Evolutionary conservation across 495 filamentous ascomycete genomes (phyloP).

Genomic region (Tricharina praecox): DNA sequence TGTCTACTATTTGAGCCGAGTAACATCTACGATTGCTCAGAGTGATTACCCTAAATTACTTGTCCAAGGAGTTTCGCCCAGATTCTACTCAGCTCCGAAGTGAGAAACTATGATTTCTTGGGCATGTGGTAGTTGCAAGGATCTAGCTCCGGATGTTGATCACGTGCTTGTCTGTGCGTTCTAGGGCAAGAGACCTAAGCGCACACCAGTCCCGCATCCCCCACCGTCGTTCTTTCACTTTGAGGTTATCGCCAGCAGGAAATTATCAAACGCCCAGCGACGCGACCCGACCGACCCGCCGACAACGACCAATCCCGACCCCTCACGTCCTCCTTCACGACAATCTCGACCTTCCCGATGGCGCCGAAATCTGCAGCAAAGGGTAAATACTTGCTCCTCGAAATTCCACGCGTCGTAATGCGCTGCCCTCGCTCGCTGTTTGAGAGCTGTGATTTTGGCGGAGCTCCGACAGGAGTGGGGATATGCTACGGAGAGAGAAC

Average conservation of each 20-base stretch:
- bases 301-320: conserved; percentile 6
- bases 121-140: too few relatives aligned
- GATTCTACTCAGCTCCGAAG: too few relatives aligned
- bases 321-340: conserved; percentile 13
- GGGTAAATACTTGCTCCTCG: conserved; percentile 16
- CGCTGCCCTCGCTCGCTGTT: not conserved
- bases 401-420: not conserved
- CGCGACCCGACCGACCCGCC: conserved; percentile 13
- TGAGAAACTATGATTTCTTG: too few relatives aligned
- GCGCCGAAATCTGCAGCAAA: conserved; percentile 23
- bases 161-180: too few relatives aligned
- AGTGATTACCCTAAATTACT: too few relatives aligned
- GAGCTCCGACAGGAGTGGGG: not conserved
- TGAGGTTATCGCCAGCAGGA: too few relatives aligned
- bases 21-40: too few relatives aligned
- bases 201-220: not conserved
- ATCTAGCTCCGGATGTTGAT: too few relatives aligned
- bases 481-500: conserved; percentile 2
- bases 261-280: conserved; percentile 6
- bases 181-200: not conserved
- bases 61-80: too few relatives aligned
- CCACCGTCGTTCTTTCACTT: too few relatives aligned
- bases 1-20: too few relatives aligned
- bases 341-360: conserved; percentile 16
- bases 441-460: too few relatives aligned